Evolutionary conservation across 352 stramenopile genomes (phyloP).

Genomic region (Globisporangium ultimum): DNA sequence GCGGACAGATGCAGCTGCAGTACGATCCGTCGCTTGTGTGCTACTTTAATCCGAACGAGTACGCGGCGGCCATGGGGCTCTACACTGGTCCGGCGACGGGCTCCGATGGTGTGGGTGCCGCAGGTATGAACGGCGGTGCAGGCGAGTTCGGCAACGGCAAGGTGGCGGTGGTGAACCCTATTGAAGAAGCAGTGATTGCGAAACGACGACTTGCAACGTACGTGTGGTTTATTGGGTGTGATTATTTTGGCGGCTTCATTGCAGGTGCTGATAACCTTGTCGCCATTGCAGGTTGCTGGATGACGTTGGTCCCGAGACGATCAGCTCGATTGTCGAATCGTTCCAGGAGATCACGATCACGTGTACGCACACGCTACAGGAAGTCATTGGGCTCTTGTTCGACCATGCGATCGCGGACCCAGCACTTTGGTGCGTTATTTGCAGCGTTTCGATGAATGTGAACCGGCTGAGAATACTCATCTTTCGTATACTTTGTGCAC

Average conservation of each 20-base stretch:
- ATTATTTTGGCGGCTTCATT: not conserved
- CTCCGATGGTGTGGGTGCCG: conserved; percentile 5
- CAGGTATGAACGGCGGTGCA: not conserved
- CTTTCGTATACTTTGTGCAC: not conserved
- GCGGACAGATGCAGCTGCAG: conserved; percentile 33
- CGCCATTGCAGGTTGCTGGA: conserved; percentile 45
- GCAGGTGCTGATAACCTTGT: conserved; percentile 3
- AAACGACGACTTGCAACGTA: conserved; percentile 53
- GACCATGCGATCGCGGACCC: conserved; percentile 70
- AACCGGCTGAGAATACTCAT: not conserved
- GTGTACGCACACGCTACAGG: conserved; percentile 69
- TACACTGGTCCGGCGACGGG: conserved; percentile 39
- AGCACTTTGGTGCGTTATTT: conserved; percentile 39
- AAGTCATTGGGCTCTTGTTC: conserved; percentile 64
- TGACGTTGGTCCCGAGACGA: conserved; percentile 35
- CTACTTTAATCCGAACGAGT: conserved; percentile 81
- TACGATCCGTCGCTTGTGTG: conserved; percentile 73
- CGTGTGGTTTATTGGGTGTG: conserved; percentile 8
- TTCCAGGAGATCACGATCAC: conserved; percentile 67
- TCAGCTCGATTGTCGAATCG: conserved; percentile 37
- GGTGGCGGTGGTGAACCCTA: conserved; percentile 30
- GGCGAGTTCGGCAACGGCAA: conserved; percentile 15
- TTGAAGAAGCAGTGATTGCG: conserved; percentile 61
- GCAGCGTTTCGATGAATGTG: not conserved
- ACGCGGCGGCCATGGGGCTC: conserved; percentile 59